phyloP scores from a whole-genome alignment of 805 yeast genomes.

The Suhomyces kilbournensis region DNA sequence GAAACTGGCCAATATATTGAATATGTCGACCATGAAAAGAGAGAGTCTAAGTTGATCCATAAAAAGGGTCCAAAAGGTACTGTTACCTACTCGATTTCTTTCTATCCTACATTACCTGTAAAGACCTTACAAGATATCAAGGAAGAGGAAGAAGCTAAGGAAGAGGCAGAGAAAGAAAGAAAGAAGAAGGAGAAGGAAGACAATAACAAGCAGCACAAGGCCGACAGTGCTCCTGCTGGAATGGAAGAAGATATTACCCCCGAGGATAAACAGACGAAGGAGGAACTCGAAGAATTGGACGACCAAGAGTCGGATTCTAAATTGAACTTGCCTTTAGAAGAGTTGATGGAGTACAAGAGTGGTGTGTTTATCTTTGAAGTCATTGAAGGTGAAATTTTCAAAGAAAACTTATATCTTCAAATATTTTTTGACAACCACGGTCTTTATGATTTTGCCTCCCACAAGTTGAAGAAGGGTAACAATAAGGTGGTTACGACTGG shows the following conservation, averaged over 20 bases:
- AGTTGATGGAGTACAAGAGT: constrained; percentile 56
- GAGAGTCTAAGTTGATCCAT: constrained; percentile 61
- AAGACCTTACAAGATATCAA: constrained; percentile 68
- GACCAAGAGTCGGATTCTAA: constrained; percentile 21
- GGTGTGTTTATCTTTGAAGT: constrained; percentile 78
- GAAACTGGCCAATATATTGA: constrained; percentile 63
- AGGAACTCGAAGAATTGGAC: constrained; percentile 28
- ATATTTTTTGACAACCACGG: constrained; percentile 75
- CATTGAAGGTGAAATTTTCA: constrained; percentile 53
- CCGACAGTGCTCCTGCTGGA: constrained; percentile 10
- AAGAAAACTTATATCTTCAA: constrained; percentile 65
- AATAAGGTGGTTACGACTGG: constrained; percentile 47
- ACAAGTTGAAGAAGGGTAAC: constrained; percentile 45
- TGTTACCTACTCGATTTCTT: constrained; percentile 68
- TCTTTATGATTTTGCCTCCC: constrained; percentile 58
- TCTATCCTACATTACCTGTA: constrained; percentile 83
- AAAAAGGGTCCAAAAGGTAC: constrained; percentile 84
- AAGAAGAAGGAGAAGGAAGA: constrained; percentile 24
- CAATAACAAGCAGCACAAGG: constrained; percentile 32
- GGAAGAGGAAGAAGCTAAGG: constrained; percentile 43
- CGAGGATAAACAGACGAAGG: constrained; percentile 23
- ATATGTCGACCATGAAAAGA: constrained; percentile 51
- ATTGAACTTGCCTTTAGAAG: constrained; percentile 53
- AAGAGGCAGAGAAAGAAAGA: constrained; percentile 21
- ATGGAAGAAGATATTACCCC: constrained; percentile 19